Base-by-base conservation (phyloP, 208 protist species). In the Perkinsela sp. region DNA sequence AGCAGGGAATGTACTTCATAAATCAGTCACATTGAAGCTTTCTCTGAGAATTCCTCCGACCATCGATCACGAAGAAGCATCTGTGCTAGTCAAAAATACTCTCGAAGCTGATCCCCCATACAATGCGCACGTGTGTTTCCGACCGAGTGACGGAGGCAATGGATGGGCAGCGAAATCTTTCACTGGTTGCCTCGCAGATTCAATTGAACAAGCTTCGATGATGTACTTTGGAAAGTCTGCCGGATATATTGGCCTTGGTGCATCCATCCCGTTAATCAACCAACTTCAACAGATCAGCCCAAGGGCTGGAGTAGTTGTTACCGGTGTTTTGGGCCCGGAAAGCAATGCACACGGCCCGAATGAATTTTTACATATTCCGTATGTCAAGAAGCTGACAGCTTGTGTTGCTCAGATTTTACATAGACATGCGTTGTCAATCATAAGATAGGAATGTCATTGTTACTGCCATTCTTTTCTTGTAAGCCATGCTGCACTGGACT, bases 301-400 rank as follows among this genome's bases (percentile, higher is more conserved):
- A n/a, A 65, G 80, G 28, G 87, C 91, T 29, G 86, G 95, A 79
- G 94, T 96, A 70, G 68, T 94, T 1, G 84, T 96, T 29, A 94
- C 91, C 0, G 93, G 93, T 68, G 71, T 95, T 0, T 75, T 95
- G 0, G 90, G 88, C 31, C 90, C 90, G 57, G 71, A 80, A 69
- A 89, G 78, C 70, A 94, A 94, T 72, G 88, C 88, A 22, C 93
- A 96, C 72, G 91, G 91, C 29, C 90, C 90, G 28, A 93, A 96
- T 73, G 93, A 96, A 75, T 95, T 93, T 71, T 72, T 95, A 2
- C 76, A 96, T 70, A 80, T 96, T 57, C 67, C 73, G 1, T 94
- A 84, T 68, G 77, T 73, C 2, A 94, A 94, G 75, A 84, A 86
- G 32, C 0, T 96, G 2, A 94, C 83, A 16, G 67, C 68, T 67